Percentiles rank a stretch among this genome's conserved stretches.
These are phyloP conservation scores for Spongospora subterranea DNA, from an alignment of 208 protist species.

Conservation along the genomic window DNA sequence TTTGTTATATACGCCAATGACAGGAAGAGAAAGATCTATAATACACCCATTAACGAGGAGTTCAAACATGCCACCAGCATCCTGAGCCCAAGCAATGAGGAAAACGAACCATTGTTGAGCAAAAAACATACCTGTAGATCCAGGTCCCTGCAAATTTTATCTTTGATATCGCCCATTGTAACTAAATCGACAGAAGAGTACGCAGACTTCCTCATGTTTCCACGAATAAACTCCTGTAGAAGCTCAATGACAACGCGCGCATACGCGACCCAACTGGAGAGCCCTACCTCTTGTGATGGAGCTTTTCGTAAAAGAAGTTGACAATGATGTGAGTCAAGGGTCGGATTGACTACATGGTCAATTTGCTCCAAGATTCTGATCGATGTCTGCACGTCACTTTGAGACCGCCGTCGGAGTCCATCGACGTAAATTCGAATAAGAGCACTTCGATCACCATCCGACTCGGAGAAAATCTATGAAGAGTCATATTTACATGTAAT, in stretches of 20 bases:
- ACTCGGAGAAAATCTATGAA: not conserved
- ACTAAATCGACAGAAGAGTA: not conserved
- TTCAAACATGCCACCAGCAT: constrained; percentile 63
- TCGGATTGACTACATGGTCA: not conserved
- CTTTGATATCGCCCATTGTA: constrained; percentile 30
- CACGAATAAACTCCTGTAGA: constrained; percentile 27
- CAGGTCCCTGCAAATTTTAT: constrained; percentile 60
- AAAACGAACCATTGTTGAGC: not conserved
- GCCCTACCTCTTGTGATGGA: not conserved
- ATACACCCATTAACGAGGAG: constrained; percentile 60
- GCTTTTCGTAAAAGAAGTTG: constrained; percentile 48
- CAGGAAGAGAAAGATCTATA: constrained; percentile 49
- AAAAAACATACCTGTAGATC: not conserved
- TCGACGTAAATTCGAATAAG: constrained; percentile 35
- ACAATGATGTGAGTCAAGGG: not conserved
- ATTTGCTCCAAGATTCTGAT: constrained; percentile 32
- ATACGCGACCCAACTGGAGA: not conserved
- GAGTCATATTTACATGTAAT: not conserved
- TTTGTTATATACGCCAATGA: constrained; percentile 81
- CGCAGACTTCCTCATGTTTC: not conserved
- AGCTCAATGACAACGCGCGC: not conserved
- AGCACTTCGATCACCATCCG: not conserved
- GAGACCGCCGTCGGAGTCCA: not conserved
- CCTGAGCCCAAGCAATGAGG: not conserved
- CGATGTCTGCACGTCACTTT: not conserved